Percentiles rank a stretch among this genome's conserved stretches.
Evolutionary conservation across 306 rosid genomes (phyloP).

Genomic region (Cucumis hystrix): DNA sequence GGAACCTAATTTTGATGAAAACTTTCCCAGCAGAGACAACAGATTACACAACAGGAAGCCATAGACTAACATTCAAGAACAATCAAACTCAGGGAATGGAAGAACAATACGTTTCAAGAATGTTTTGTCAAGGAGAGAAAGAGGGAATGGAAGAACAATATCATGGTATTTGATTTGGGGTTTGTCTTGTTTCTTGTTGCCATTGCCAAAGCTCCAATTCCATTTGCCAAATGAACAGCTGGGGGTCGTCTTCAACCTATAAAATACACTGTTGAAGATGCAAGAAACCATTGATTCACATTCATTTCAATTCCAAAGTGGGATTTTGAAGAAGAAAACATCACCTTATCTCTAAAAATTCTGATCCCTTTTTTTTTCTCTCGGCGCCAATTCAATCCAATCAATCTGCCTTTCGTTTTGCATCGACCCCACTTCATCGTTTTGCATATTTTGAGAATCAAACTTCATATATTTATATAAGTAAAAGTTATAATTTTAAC

Average conservation of each 20-base stretch:
- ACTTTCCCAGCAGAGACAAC: background rate
- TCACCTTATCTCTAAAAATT: slow-evolving; percentile 19
- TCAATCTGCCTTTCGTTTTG: background rate
- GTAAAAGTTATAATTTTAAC: rapidly evolving
- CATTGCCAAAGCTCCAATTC: slow-evolving; percentile 27
- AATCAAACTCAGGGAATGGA: background rate
- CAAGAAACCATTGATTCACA: slow-evolving; percentile 38
- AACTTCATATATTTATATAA: background rate
- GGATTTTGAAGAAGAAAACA: background rate
- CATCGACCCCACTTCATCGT: background rate
- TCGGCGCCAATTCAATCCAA: background rate
- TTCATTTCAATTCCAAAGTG: background rate
- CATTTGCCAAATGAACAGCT: slow-evolving; percentile 47
- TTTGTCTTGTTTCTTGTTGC: slow-evolving; percentile 18
- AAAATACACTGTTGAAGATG: slow-evolving; percentile 25
- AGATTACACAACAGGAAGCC: background rate
- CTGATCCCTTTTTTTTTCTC: background rate
- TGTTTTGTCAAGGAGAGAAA: slow-evolving; percentile 49
- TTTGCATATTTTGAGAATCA: background rate
- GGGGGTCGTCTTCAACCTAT: slow-evolving; percentile 27
- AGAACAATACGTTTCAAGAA: slow-evolving; percentile 43
- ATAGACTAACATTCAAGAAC: background rate
- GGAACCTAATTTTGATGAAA: background rate
- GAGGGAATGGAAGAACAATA: slow-evolving; percentile 61
- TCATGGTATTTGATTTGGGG: slow-evolving; percentile 57